These are phyloP conservation scores for Eucalyptus virginea DNA, from an alignment of 345 rosid genomes.

Conservation along the genomic window DNA sequence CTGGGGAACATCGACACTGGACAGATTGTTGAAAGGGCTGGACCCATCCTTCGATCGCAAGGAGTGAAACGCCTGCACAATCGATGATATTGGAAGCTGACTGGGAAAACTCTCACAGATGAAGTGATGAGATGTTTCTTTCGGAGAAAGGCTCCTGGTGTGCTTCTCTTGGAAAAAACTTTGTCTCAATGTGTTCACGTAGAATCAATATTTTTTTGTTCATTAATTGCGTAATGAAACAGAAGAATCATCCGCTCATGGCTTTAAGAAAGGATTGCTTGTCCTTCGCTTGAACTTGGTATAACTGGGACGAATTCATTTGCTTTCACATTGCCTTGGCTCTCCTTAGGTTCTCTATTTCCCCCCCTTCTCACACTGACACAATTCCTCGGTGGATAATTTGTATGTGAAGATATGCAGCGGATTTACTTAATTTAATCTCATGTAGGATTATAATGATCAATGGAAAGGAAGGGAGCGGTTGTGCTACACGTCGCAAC, in stretches of 20 bases:
- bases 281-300: background rate
- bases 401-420: accelerated
- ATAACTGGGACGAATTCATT: background rate
- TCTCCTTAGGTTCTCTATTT: too few species aligned
- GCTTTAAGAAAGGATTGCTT: background rate
- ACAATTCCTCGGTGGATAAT: background rate
- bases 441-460: too few species aligned
- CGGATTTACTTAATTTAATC: too few species aligned
- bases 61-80: background rate
- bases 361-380: background rate
- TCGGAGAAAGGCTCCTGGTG: background rate
- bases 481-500: too few species aligned
- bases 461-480: too few species aligned
- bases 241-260: background rate
- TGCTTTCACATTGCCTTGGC: background rate
- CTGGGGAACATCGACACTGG: background rate
- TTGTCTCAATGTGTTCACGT: background rate
- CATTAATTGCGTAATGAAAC: background rate
- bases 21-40: background rate
- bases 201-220: background rate
- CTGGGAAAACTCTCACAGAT: background rate
- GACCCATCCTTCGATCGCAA: background rate
- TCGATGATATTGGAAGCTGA: background rate
- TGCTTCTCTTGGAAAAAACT: background rate
- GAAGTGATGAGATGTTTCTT: background rate